Evolutionary conservation across 1,284 basidiomycete species (phyloP).

Genomic region (Cutaneotrichosporon cutaneum): DNA sequence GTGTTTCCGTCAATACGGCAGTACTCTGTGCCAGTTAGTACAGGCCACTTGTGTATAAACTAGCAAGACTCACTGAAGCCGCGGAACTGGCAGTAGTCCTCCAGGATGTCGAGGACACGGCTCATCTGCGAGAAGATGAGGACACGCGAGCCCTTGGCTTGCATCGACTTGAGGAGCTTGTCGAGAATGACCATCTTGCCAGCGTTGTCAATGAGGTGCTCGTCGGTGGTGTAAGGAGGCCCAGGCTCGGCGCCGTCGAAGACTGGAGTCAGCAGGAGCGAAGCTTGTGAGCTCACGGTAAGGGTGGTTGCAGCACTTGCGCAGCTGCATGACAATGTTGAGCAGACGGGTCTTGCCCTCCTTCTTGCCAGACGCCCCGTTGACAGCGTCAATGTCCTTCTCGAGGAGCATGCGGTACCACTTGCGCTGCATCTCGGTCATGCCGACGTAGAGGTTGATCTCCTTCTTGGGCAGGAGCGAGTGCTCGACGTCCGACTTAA

Average conservation of each 20-base stretch:
- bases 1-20: constrained; percentile 96
- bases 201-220: constrained; percentile 90
- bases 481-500: constrained; percentile 98
- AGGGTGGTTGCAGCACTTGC: constrained; percentile 62
- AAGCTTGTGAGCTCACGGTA: constrained; percentile 49
- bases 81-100: constrained; percentile 96
- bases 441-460: constrained; percentile 96
- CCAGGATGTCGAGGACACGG: constrained; percentile 89
- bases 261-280: constrained; percentile 43
- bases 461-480: constrained; percentile 96
- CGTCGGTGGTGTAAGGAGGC: constrained; percentile 96
- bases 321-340: constrained; percentile 99
- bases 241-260: constrained; percentile 94
- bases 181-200: constrained; percentile 99
- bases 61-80: constrained; percentile 66
- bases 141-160: constrained; percentile 87
- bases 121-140: constrained; percentile 99
- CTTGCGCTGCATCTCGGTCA: constrained; percentile 97
- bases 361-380: constrained; percentile 93
- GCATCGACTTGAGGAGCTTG: constrained; percentile 85
- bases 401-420: constrained; percentile 96
- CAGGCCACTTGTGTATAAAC: no score
- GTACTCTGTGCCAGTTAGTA: constrained; percentile 65
- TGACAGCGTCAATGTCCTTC: constrained; percentile 99
- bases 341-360: constrained; percentile 96